These are phyloP conservation scores for Arabidopsis hybrid DNA, from an alignment of 441 rosid species.

Conservation along the genomic window DNA sequence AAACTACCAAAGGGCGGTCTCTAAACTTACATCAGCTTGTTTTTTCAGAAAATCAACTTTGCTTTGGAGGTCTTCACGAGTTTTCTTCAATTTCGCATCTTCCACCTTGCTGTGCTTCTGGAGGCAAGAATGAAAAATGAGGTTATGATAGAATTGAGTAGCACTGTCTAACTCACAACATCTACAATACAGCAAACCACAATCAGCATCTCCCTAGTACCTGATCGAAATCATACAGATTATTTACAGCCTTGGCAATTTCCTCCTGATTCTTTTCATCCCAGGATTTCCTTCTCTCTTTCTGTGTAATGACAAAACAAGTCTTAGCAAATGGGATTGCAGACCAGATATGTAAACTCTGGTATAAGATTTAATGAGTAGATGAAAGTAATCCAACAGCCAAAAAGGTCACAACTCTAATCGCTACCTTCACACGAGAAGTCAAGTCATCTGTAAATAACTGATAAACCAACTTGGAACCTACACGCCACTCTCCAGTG, in stretches of 20 bases:
- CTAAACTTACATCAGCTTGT: conserved; percentile 80
- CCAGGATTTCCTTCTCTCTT: conserved; percentile 89
- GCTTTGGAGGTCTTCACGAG: conserved; percentile 84
- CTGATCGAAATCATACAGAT: conserved; percentile 84
- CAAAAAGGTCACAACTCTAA: conserved; percentile 16
- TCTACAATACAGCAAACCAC: conserved; percentile 20
- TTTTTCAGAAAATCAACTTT: conserved; percentile 79
- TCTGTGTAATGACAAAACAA: conserved; percentile 51
- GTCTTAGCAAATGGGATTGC: conserved; percentile 16
- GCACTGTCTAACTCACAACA: conserved; percentile 20
- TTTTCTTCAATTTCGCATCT: conserved; percentile 72
- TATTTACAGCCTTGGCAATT: conserved; percentile 84
- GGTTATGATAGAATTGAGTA: conserved; percentile 28
- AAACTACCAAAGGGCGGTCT: conserved; percentile 39
- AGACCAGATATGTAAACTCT: conserved; percentile 1
- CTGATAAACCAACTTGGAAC: conserved; percentile 85
- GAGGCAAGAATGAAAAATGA: conserved; percentile 38
- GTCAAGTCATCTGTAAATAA: conserved; percentile 75
- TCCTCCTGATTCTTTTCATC: conserved; percentile 90
- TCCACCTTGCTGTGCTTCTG: conserved; percentile 83
- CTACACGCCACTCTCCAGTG: conserved; percentile 95
- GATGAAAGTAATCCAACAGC: conserved; percentile 14
- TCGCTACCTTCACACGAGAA: conserved; percentile 83
- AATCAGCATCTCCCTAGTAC: conserved; percentile 50
- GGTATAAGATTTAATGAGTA: conserved; percentile 15